Percentiles rank a stretch among this genome's conserved stretches.
Conservation (phyloP, 176 grass and related monocot species). For the Lolium multiflorum region DNA sequence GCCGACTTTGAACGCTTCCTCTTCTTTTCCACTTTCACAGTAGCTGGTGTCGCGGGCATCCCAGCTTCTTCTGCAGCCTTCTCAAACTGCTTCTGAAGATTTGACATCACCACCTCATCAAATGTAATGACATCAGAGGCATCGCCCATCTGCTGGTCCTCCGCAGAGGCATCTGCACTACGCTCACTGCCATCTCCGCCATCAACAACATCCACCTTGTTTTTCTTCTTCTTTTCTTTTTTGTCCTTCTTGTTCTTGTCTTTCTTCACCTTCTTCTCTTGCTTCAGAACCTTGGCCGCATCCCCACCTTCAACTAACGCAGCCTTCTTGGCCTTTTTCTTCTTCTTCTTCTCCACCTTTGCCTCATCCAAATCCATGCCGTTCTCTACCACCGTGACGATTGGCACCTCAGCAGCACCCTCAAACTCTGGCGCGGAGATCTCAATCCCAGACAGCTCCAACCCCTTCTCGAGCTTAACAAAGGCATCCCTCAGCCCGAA, state of each 20-base stretch:
- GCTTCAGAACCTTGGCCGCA: conserved; percentile 25
- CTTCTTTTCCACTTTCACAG: conserved; percentile 62
- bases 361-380: conserved; percentile 37
- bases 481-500: conserved; percentile 76
- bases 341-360: conserved; percentile 58
- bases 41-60: conserved; percentile 48
- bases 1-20: conserved; percentile 67
- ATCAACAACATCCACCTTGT: conserved; percentile 38
- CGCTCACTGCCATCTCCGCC: conserved; percentile 24
- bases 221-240: conserved; percentile 52
- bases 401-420: background rate
- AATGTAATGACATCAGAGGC: conserved; percentile 60
- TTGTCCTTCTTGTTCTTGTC: conserved; percentile 45
- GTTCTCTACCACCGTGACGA: conserved; percentile 4
- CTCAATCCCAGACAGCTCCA: conserved; percentile 58
- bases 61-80: conserved; percentile 77
- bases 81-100: conserved; percentile 97
- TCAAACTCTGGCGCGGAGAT: conserved; percentile 45
- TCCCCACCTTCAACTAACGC: conserved; percentile 30
- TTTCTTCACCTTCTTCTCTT: conserved; percentile 50
- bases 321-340: conserved; percentile 51
- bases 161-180: conserved; percentile 36
- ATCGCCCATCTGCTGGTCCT: conserved; percentile 53
- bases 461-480: conserved; percentile 77
- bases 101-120: conserved; percentile 71